Conservation (phyloP, 225 moss, liverwort and hornwort species). For the Climacium dendroides region DNA sequence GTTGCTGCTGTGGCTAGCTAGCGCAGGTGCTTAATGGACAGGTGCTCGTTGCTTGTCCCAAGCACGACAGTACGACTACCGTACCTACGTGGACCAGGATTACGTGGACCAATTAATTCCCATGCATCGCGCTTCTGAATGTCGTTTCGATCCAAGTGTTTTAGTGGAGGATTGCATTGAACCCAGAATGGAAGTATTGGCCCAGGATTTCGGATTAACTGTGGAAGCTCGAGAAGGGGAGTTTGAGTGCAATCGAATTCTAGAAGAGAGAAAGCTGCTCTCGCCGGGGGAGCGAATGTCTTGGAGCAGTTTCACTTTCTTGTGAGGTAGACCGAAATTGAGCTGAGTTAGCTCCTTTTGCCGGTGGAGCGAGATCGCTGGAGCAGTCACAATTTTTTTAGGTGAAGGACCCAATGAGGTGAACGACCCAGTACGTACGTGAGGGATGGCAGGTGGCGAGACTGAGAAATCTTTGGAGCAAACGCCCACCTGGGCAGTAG, state of each 20-base stretch:
- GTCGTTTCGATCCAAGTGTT: not conserved
- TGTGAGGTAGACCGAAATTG: no score
- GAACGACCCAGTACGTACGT: no score
- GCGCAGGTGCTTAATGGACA: not conserved
- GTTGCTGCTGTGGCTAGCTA: not conserved
- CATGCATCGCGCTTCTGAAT: not conserved
- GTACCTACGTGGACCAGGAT: not conserved
- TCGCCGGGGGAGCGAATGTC: not conserved
- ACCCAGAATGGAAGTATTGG: not conserved
- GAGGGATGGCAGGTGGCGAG: slow-evolving; percentile 1
- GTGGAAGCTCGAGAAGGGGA: not conserved
- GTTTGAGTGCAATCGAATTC: not conserved
- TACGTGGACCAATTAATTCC: not conserved
- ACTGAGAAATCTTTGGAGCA: slow-evolving; percentile 28
- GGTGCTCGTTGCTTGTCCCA: not conserved
- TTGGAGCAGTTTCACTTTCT: not conserved
- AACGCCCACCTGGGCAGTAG: slow-evolving; percentile 78
- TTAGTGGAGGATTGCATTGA: not conserved
- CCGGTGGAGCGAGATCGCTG: not conserved
- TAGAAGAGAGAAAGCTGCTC: not conserved
- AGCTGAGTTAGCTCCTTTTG: not conserved
- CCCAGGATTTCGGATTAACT: not conserved
- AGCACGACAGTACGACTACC: not conserved
- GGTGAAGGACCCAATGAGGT: no score
- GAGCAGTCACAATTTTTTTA: not conserved